Evolutionary conservation across 192 early-diverging fungal species (phyloP).

Genomic region (Coemansia sp.): DNA sequence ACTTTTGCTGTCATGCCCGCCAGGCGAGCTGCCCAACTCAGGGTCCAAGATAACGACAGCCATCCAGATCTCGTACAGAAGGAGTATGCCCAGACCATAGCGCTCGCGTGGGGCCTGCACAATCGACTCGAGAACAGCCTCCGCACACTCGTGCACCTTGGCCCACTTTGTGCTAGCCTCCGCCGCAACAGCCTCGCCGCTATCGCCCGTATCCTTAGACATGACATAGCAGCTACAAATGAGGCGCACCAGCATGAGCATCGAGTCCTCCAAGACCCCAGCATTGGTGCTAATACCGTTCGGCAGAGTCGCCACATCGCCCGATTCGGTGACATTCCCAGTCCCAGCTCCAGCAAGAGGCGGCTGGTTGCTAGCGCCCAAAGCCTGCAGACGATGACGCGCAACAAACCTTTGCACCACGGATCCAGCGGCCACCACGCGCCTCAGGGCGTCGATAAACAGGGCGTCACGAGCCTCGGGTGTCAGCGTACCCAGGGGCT

Average conservation of each 20-base stretch:
- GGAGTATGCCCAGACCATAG: slow-evolving; percentile 31
- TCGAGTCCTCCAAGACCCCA: slow-evolving; percentile 43
- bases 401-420: slow-evolving; percentile 25
- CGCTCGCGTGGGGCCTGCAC: slow-evolving; percentile 21
- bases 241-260: slow-evolving; percentile 45
- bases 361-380: neutral
- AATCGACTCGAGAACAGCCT: slow-evolving; percentile 28
- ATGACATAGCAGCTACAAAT: slow-evolving; percentile 42
- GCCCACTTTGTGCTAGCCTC: slow-evolving; percentile 3
- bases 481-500: slow-evolving; percentile 10
- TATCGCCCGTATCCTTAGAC: neutral
- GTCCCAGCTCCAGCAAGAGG: neutral
- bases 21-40: slow-evolving; percentile 13
- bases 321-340: slow-evolving; percentile 2
- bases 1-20: neutral
- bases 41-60: slow-evolving; percentile 38
- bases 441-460: slow-evolving; percentile 22
- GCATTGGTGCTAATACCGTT: slow-evolving; percentile 43
- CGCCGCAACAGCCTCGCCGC: neutral
- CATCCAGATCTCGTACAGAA: slow-evolving; percentile 53
- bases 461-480: slow-evolving; percentile 10
- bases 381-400: slow-evolving; percentile 18
- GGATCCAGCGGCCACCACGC: slow-evolving; percentile 17
- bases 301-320: slow-evolving; percentile 1
- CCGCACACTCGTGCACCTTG: slow-evolving; percentile 26